Base-by-base conservation (phyloP, 1,284 basidiomycete genomes). In the Fomitopsis pinicola region DNA sequence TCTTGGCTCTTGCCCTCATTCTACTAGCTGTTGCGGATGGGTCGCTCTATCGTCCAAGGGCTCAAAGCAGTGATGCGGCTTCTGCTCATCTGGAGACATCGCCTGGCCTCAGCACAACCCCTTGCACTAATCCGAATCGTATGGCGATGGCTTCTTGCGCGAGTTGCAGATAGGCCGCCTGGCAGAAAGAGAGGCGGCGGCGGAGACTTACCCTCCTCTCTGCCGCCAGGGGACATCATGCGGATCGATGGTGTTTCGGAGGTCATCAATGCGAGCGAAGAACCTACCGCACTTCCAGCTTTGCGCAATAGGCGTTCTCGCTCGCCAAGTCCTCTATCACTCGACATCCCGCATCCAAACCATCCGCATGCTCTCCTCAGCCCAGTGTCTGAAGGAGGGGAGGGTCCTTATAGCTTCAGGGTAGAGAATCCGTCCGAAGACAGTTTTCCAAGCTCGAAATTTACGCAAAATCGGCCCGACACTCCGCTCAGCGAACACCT, bases 391-490 rank as follows among this genome's bases (percentile, higher is more conserved):
- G 42, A 58, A 36, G 2, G 19, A 15, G 42, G 33, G 19, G 19
- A 28, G 19, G 19, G 60, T 4, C 64, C 66, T 3, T 66, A 61
- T 42, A 56, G 61, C 4, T 62, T 64, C 35, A 28, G 58, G 22
- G 62, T 64, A 12, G 62, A 65, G 12, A 66, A 60, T 50, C 40
- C 58, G 26, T 67, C 67, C 15, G 61, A 62, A 59, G 10, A 57
- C 3, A 62, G 62, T 19, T 3, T 44, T 5, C 22, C 35, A 30
- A 57, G 55, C 26, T 26, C 45, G 26, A 28, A 46, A 22, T 22
- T 30, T 12, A 30, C 48, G 15, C 12, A 7, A 10, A 5, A 9
- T 35, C 15, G 8, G 40, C 45, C 44, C 1, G 14, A 12, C 35
- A 44, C 30, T 30, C 28, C 8, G 8, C 12, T 9, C 50, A 15